Conservation (phyloP, 164 flowering plant species). For the Stephania japonica region DNA sequence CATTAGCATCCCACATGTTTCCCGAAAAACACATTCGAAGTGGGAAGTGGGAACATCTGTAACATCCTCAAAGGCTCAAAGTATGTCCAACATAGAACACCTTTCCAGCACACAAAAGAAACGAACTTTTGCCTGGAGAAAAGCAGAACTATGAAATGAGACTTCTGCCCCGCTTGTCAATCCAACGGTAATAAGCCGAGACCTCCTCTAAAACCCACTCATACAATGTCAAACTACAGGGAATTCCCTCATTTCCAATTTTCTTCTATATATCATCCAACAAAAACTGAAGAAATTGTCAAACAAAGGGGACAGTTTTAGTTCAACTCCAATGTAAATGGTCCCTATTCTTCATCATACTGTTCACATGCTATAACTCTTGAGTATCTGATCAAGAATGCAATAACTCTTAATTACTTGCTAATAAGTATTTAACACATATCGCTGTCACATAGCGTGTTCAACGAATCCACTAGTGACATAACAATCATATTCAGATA, state of each 20-base stretch:
- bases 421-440: background rate
- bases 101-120: background rate
- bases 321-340: background rate
- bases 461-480: background rate
- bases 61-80: background rate
- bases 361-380: background rate
- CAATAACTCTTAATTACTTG: background rate
- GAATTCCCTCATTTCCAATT: background rate
- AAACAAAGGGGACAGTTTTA: background rate
- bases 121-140: background rate
- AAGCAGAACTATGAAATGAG: background rate
- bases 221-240: background rate
- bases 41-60: background rate
- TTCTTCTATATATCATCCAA: background rate
- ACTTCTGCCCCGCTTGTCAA: background rate
- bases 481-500: background rate
- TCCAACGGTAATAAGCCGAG: background rate
- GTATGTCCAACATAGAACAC: background rate
- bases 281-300: background rate
- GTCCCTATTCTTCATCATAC: background rate
- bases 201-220: background rate
- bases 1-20: background rate
- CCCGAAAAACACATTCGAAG: background rate
- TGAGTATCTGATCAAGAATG: too few species aligned
- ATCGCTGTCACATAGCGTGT: background rate